Evolutionary conservation across 2,329 filamentous ascomycete genomes (phyloP).

Genomic region (Stromatinia cepivora): DNA sequence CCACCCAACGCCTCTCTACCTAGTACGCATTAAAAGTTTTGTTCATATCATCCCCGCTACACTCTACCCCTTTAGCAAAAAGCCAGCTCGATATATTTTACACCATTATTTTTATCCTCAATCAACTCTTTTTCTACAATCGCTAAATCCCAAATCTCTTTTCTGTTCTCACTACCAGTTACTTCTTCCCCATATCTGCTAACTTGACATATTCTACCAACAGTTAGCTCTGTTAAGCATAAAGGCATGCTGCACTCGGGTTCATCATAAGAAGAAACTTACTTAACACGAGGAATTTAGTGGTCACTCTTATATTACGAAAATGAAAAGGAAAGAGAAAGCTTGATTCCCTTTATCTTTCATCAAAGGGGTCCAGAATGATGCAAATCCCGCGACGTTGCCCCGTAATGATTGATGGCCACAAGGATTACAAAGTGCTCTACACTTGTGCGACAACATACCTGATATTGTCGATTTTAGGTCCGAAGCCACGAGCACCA

Average conservation of each 20-base stretch:
- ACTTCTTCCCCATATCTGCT: slow-evolving; percentile 52
- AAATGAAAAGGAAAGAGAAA: not conserved
- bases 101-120: slow-evolving; percentile 48
- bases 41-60: slow-evolving; percentile 57
- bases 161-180: slow-evolving; percentile 46
- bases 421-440: not conserved
- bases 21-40: slow-evolving; percentile 55
- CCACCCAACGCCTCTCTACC: slow-evolving; percentile 50
- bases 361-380: not conserved
- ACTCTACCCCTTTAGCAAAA: slow-evolving; percentile 59
- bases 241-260: not conserved
- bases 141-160: slow-evolving; percentile 26
- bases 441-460: not conserved
- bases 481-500: too few relatives aligned
- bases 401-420: not conserved
- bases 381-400: not conserved
- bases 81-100: slow-evolving; percentile 61
- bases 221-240: not conserved
- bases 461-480: too few relatives aligned
- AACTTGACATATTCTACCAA: slow-evolving; percentile 49
- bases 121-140: slow-evolving; percentile 49
- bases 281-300: slow-evolving; percentile 50
- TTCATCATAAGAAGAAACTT: not conserved
- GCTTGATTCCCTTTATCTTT: not conserved
- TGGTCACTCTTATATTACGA: not conserved